Conservation (phyloP, 768 basidiomycete genomes). For the Serendipita sp. region DNA sequence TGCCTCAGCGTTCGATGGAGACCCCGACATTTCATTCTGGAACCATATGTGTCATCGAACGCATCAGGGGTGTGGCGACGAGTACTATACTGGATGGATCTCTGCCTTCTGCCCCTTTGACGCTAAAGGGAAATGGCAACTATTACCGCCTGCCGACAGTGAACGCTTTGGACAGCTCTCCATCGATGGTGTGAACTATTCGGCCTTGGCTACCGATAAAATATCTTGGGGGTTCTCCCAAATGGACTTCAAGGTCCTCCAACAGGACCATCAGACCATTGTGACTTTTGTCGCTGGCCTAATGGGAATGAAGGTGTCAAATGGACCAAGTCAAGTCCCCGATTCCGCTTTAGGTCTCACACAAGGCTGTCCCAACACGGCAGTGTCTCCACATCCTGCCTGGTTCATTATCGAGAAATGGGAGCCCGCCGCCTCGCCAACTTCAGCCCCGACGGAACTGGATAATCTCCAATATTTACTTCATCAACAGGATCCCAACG, state of each 20-base stretch:
- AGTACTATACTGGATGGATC: conserved; percentile 6
- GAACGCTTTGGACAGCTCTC: not conserved
- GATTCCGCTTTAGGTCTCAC: not conserved
- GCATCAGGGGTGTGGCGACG: not conserved
- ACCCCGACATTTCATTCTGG: not conserved
- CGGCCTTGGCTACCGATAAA: not conserved
- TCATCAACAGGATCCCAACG: not conserved
- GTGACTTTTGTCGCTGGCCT: not conserved
- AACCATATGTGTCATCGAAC: not conserved
- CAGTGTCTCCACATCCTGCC: not conserved
- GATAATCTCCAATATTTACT: not conserved
- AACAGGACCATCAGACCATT: not conserved
- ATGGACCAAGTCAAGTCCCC: not conserved
- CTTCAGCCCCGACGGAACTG: not conserved
- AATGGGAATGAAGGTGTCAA: not conserved
- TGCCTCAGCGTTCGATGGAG: conserved; percentile 5
- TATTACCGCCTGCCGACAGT: not conserved
- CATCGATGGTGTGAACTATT: not conserved
- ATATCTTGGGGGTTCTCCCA: not conserved
- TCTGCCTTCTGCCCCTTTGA: not conserved
- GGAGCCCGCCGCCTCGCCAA: not conserved
- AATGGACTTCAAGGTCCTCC: not conserved
- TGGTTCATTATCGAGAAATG: not conserved
- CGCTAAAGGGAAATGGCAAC: not conserved
- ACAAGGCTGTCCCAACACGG: not conserved